phyloP scores from a whole-genome alignment of 768 basidiomycete genomes.

The Leccinum incarnatum region DNA sequence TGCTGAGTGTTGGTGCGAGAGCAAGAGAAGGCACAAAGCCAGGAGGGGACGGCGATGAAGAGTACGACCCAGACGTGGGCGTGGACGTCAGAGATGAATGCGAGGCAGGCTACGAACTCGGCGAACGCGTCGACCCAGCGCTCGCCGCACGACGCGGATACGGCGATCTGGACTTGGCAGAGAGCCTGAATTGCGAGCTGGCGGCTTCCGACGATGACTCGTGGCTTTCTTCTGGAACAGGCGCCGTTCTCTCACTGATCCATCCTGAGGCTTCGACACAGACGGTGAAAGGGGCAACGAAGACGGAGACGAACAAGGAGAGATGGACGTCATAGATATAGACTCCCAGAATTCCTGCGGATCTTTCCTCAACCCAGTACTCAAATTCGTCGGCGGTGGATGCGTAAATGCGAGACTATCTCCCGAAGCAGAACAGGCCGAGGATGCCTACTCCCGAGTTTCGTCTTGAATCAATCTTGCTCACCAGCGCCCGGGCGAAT shows the following conservation, averaged over 20 bases:
- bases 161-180: constrained; percentile 13
- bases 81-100: constrained; percentile 9
- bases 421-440: neutral
- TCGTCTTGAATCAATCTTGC: neutral
- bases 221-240: neutral
- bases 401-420: neutral
- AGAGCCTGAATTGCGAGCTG: neutral
- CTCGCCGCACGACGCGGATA: constrained; percentile 9
- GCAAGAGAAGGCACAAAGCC: too few species aligned
- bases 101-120: constrained; percentile 6
- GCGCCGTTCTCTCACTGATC: constrained; percentile 1
- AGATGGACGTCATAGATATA: constrained; percentile 8
- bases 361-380: constrained; percentile 19
- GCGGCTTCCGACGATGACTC: neutral
- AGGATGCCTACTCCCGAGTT: neutral
- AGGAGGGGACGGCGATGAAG: constrained; percentile 9
- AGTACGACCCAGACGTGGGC: constrained; percentile 6
- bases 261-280: constrained; percentile 6
- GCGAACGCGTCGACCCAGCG: constrained; percentile 6
- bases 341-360: constrained; percentile 28
- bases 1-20: neutral
- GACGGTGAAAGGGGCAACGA: constrained; percentile 13
- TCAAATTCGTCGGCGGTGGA: constrained; percentile 4
- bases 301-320: constrained; percentile 19
- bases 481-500: neutral